These are phyloP conservation scores for Cadophora malorum DNA, from an alignment of 2,329 filamentous ascomycete genomes.

Conservation along the genomic window DNA sequence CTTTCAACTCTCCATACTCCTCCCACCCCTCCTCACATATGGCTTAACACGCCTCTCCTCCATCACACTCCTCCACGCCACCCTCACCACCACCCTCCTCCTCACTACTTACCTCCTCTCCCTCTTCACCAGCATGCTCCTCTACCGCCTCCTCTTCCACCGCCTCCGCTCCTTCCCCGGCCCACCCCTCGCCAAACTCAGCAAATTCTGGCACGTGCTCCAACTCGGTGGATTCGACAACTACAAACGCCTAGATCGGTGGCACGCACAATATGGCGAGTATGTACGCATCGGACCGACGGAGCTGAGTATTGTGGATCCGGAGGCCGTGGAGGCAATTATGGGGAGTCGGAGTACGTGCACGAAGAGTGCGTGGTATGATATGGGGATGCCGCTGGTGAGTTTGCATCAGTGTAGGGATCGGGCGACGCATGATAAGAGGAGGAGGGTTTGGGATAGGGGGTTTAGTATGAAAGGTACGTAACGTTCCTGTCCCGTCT, in stretches of 20 bases:
- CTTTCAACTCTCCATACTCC: slow-evolving; percentile 16
- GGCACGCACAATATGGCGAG: slow-evolving; percentile 38
- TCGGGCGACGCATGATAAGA: slow-evolving; percentile 33
- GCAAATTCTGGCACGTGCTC: slow-evolving; percentile 35
- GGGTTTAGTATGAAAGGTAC: slow-evolving; percentile 37
- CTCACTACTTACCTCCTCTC: slow-evolving; percentile 21
- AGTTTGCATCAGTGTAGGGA: slow-evolving; percentile 33
- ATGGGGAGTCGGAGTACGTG: slow-evolving; percentile 33
- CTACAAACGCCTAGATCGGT: slow-evolving; percentile 26
- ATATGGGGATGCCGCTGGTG: slow-evolving; percentile 28
- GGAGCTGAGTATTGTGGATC: slow-evolving; percentile 33
- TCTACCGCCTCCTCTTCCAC: slow-evolving; percentile 58
- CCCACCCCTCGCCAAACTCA: slow-evolving; percentile 34
- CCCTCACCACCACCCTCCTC: slow-evolving; percentile 16
- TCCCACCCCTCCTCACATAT: slow-evolving; percentile 14
- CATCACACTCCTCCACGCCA: slow-evolving; percentile 12
- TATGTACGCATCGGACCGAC: slow-evolving; percentile 37
- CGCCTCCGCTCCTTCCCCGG: slow-evolving; percentile 43
- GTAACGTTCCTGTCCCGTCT: not conserved
- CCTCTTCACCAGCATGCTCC: slow-evolving; percentile 56
- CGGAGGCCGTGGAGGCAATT: slow-evolving; percentile 34
- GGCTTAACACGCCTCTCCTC: not conserved
- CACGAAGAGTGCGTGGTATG: slow-evolving; percentile 38
- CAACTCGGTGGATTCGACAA: slow-evolving; percentile 28
- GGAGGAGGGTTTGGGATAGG: slow-evolving; percentile 38